Base-by-base conservation (phyloP, 257 asterid species). In the Plantago major region DNA sequence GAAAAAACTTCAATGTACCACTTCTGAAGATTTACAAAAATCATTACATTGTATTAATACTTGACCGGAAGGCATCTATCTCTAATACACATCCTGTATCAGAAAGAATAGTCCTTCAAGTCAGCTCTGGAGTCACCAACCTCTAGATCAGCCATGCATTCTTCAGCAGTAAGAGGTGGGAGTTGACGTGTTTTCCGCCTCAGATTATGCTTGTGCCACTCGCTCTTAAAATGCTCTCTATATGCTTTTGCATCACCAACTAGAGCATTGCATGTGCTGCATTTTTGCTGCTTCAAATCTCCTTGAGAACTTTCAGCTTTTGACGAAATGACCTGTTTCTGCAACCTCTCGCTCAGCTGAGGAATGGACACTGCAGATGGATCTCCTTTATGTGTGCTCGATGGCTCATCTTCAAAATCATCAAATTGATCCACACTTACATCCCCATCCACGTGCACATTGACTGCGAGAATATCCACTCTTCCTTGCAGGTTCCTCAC, bases 221-320 rank as follows among this genome's bases (percentile, higher is more conserved):
- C 99, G 38, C 96, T 83, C 89, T 92, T 92, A 66, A 83, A 92
- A 73, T 89, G 99, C 71, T 86, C 96, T 50, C 99, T 80, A 68
- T 86, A 92, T 60, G 76, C 84, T 68, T 86, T 84, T 14, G 89
- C 71, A 70, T 84, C 95, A 7, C 95, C 97, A 17, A 89, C 81
- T 22, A 64, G 52, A 16, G 96, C 90, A 58, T 83, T 73, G 75
- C 99, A 92, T 19, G 97, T 86, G 80, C 71, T 84, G 78, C 99
- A 92, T 64, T 67, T 89, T 54, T 76, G 93, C 78, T 81, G 86
- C 69, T 89, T 92, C 11, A 42, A 73, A 56, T 79, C 88, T 11
- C 73, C 92, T 53, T 71, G 76, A 7, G 84, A 67, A 50, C 73
- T 80, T 66, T 72, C 88, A 50, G 49, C 80, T 71, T 71, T 72